Conservation (phyloP, 768 basidiomycete species). For the Crepidotus variabilis region DNA sequence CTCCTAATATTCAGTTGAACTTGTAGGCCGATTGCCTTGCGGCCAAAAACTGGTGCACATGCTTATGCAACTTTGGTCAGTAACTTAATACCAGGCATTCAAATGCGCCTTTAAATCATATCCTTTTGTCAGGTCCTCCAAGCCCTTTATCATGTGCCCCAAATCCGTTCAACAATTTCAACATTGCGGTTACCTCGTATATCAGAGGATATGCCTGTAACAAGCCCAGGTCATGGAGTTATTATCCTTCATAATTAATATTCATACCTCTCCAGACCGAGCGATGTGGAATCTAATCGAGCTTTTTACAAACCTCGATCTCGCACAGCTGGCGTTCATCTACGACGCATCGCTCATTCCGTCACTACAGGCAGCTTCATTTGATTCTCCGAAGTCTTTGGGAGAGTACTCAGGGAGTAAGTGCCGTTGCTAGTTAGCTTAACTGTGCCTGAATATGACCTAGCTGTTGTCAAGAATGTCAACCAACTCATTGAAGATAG, state of each 20-base stretch:
- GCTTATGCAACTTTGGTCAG: slow-evolving; percentile 59
- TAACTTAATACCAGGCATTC: background rate
- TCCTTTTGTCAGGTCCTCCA: slow-evolving; percentile 39
- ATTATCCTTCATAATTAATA: background rate
- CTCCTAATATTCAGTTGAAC: background rate
- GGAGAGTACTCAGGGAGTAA: slow-evolving; percentile 18
- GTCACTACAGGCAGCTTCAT: slow-evolving; percentile 39
- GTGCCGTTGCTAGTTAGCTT: background rate
- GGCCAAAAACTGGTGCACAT: slow-evolving; percentile 46
- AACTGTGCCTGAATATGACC: background rate
- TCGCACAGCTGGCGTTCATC: slow-evolving; percentile 55
- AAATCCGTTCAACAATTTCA: slow-evolving; percentile 49
- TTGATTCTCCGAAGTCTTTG: slow-evolving; percentile 26
- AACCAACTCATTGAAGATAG: slow-evolving; percentile 41
- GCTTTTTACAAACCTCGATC: slow-evolving; percentile 67
- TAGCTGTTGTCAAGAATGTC: slow-evolving; percentile 50
- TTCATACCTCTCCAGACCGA: slow-evolving; percentile 30
- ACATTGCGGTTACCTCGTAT: slow-evolving; percentile 27
- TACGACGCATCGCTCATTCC: slow-evolving; percentile 47
- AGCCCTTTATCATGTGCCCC: slow-evolving; percentile 66
- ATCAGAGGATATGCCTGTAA: slow-evolving; percentile 16
- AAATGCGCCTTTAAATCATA: background rate
- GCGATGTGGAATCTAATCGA: slow-evolving; percentile 58
- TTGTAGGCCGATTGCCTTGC: slow-evolving; percentile 66
- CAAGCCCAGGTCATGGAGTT: slow-evolving; percentile 24